Percentiles rank a stretch among this genome's conserved stretches.
phyloP scores from a whole-genome alignment of 768 basidiomycete species.

The Termitomyces sp. region DNA sequence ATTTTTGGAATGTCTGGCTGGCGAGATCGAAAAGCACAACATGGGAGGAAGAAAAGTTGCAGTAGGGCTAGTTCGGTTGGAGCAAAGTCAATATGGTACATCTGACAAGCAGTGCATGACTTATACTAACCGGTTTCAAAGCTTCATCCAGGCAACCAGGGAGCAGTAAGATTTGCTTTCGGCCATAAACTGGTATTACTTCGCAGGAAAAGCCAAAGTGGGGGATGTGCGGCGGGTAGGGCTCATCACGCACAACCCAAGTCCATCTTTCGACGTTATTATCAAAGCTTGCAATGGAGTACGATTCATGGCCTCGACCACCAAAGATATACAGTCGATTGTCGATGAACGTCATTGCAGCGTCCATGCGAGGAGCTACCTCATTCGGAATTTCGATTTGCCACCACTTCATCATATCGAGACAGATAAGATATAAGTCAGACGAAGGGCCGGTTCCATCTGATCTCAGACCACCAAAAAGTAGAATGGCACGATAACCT shows the following conservation, averaged over 20 bases:
- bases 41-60: background rate
- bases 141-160: background rate
- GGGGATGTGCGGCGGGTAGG: constrained; percentile 8
- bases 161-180: background rate
- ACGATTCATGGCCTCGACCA: constrained; percentile 1
- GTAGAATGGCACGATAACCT: background rate
- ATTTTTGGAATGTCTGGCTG: background rate
- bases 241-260: constrained; percentile 10
- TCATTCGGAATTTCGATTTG: background rate
- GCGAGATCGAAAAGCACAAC: background rate
- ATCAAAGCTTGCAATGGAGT: constrained; percentile 6
- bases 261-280: background rate
- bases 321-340: constrained; percentile 10
- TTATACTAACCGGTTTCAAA: background rate
- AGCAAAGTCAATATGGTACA: background rate
- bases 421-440: background rate
- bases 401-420: constrained; percentile 3
- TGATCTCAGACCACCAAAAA: background rate
- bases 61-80: background rate
- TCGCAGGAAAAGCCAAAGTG: background rate
- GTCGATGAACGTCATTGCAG: background rate
- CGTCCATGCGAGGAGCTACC: background rate
- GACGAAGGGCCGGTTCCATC: background rate
- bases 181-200: background rate
- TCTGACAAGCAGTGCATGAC: background rate